phyloP scores from a whole-genome alignment of 2,329 filamentous ascomycete genomes.

The Ilyonectria mors-panacis region DNA sequence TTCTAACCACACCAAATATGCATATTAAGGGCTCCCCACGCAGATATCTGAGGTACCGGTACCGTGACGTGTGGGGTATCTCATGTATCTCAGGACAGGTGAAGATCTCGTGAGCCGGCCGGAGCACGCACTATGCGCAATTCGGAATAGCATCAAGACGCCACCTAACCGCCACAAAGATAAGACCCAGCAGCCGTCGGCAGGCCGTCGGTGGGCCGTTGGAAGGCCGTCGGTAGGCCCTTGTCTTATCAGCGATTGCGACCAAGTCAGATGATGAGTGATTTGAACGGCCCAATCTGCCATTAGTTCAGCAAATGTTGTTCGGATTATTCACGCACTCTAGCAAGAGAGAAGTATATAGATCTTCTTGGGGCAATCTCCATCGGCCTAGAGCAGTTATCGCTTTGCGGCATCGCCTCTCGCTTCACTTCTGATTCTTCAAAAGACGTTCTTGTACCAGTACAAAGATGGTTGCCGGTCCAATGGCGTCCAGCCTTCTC shows the following conservation, averaged over 20 bases:
- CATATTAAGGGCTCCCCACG: slow-evolving; percentile 4
- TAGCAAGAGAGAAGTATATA: slow-evolving; percentile 5
- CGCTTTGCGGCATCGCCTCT: slow-evolving; percentile 1
- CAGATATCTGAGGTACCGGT: slow-evolving; percentile 2
- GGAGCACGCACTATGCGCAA: not conserved
- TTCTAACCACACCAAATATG: not conserved
- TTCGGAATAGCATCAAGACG: slow-evolving; percentile 10
- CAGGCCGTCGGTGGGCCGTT: not conserved
- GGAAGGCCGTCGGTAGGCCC: slow-evolving; percentile 4
- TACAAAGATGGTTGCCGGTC: not conserved
- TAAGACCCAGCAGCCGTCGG: slow-evolving; percentile 1
- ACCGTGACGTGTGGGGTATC: not conserved
- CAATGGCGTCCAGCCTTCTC: slow-evolving; percentile 4
- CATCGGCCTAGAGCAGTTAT: not conserved
- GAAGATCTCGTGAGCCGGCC: not conserved
- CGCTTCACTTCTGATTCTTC: not conserved
- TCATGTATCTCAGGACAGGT: not conserved
- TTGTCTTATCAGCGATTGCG: slow-evolving; percentile 5
- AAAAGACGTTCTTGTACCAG: not conserved
- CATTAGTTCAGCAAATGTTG: not conserved
- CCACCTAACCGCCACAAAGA: slow-evolving; percentile 8
- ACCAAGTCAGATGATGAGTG: slow-evolving; percentile 1
- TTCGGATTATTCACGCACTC: not conserved
- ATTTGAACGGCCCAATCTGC: not conserved
- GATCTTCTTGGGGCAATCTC: not conserved